Evolutionary conservation across 2,329 filamentous ascomycete genomes (phyloP), one percentile per base, ranked within the genome.

Genomic region (Thielaviopsis euricoi): DNA sequence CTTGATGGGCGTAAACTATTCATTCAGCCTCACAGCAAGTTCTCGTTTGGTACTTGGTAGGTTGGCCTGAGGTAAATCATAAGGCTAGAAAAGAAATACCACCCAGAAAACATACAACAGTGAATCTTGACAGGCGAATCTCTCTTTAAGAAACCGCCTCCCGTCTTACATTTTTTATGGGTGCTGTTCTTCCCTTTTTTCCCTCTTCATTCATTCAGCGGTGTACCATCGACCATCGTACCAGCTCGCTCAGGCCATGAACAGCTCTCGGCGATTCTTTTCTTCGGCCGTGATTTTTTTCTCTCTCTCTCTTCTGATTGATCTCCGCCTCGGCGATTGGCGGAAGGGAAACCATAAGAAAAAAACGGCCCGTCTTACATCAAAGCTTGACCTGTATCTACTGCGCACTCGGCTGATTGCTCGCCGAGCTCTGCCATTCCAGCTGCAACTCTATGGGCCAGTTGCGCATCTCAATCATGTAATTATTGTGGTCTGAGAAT

Each of bases 401-500:
- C 9, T 40, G 13, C 9, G 15, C 13, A 40, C 9, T 40, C 6
- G 33, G 33, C 33, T 40, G 33, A 40, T 40, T 40, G 33, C 33
- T 17, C 15, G 33, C 13, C n/a, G n/a, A n/a, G n/a, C n/a, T n/a
- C n/a, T n/a, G n/a, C n/a, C n/a, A n/a, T n/a, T n/a, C n/a, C n/a
- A 57, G 67, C 65, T 83, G 86, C 49, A 87, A 66, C 0, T 79
- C 78, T 82, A 89, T 83, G 6, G 76, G 82, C 66, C 84, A 80
- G 65, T 90, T 89, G 57, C 90, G 72, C 84, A 86, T 86, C 19
- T 74, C 76, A 53, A 90, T 67, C 7, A 83, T 87, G 71, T 79
- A 79, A 57, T 88, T 78, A 66, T 86, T 87, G 64, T 85, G 78
- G 52, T 75, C 72, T 66, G 76, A 83, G 3, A 54, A 22, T n/a